A percentile compares a stretch with the other conserved stretches of the same genome.
These are phyloP conservation scores for Ammopiptanthus mongolicus DNA, from an alignment of 306 rosid species.

Conservation along the genomic window DNA sequence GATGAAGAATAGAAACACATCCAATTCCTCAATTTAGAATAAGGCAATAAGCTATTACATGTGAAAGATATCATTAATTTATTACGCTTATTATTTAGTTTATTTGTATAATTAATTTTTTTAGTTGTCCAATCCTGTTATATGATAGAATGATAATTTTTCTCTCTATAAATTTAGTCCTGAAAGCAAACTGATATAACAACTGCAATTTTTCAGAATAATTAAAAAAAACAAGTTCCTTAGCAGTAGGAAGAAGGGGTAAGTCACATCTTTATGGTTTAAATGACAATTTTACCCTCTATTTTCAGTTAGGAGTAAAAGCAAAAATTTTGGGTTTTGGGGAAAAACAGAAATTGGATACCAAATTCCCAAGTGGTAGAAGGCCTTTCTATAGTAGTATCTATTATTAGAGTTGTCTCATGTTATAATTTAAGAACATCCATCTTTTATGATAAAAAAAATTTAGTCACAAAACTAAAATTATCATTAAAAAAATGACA, in stretches of 20 bases:
- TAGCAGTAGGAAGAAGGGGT: background rate
- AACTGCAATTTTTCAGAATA: background rate
- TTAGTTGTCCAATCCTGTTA: background rate
- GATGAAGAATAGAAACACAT: background rate
- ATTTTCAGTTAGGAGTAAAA: background rate
- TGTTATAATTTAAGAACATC: background rate
- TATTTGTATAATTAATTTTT: background rate
- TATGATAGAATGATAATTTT: background rate
- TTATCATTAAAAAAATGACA: background rate
- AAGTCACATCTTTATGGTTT: background rate
- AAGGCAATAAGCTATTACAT: background rate
- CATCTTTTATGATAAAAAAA: background rate
- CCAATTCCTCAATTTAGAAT: background rate
- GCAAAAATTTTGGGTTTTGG: background rate
- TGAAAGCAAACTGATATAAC: background rate
- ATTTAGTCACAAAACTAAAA: background rate
- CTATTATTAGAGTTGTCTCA: background rate
- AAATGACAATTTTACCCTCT: background rate
- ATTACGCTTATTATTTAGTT: background rate
- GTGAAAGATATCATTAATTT: background rate
- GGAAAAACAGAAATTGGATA: background rate
- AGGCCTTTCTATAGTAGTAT: background rate
- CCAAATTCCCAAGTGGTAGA: background rate
- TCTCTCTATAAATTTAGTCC: background rate
- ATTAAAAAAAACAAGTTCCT: background rate